Evolutionary conservation across 495 filamentous ascomycete species (phyloP), one percentile per base, ranked within the genome.

Genomic region (Annulohypoxylon maeteangense): DNA sequence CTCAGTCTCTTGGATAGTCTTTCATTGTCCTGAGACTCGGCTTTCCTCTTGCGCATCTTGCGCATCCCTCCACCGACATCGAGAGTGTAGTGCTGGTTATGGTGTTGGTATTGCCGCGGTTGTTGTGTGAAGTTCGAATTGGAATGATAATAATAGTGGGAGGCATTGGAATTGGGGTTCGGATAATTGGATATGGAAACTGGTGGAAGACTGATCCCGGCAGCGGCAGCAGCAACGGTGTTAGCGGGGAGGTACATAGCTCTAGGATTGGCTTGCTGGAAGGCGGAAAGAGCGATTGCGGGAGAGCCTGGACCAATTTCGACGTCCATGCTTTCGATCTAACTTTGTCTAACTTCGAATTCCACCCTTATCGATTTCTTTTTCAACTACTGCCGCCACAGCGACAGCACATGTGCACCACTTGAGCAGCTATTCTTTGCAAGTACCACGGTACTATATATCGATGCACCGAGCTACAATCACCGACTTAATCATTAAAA

Each of bases 1-100:
- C 91, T 90, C 78, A 99, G 86, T 71, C 90, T 86, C 82, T 99
- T 99, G 38, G 89, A 87, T 23, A 93, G 81, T 20, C 90, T 84
- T 66, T 88, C 84, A 62, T 86, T 85, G 62, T 80, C 78, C 45
- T 81, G 81, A n/a, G 71, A 68, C 40, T 87, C 84, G 53, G 85
- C 81, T 76, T 84, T 87, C 70, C 85, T 78, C 78, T 87, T 88
- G 72, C 83, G 83, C 60, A 70, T 70, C 57, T 76, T 70, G 64
- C 70, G 69, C 71, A 62, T 68, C 57, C 65, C 74, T 81, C 72
- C 36, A 81, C 76, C 56, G 38, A 65, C 48, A 72, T 67, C 32
- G 62, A 67, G 42, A 55, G 56, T 48, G 10, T 57, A 55, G 20
- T 50, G 48, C 14, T 61, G 65, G 1, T 69, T 38, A 22, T 53